These are phyloP conservation scores for Epichloe baconii DNA, from an alignment of 2,329 filamentous ascomycete species.

Conservation along the genomic window DNA sequence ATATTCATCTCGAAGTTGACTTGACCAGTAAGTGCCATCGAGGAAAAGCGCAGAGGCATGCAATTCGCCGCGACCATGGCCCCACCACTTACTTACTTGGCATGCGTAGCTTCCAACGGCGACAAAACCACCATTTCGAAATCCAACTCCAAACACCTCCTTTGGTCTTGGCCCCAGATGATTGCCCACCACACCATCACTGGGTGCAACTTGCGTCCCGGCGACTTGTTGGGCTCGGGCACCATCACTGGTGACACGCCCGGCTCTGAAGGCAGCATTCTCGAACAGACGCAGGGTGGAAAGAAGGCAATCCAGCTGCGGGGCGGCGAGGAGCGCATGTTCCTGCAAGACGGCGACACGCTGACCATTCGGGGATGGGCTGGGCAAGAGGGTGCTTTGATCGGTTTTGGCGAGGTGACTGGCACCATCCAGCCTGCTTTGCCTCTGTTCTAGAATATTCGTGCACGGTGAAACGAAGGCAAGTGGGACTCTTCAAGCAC, in stretches of 20 bases:
- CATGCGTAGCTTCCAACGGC: slow-evolving; percentile 16
- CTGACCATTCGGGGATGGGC: slow-evolving; percentile 53
- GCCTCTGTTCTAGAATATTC: slow-evolving; percentile 14
- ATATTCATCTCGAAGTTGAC: slow-evolving; percentile 26
- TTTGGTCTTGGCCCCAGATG: slow-evolving; percentile 79
- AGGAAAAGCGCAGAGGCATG: background rate
- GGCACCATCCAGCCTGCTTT: slow-evolving; percentile 39
- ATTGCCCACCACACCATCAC: slow-evolving; percentile 67
- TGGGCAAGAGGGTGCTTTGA: slow-evolving; percentile 50
- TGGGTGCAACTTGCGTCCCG: slow-evolving; percentile 60
- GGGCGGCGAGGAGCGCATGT: slow-evolving; percentile 54
- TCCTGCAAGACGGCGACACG: slow-evolving; percentile 63
- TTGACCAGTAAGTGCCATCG: slow-evolving; percentile 22
- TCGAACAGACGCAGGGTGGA: slow-evolving; percentile 61
- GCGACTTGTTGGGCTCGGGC: slow-evolving; percentile 65
- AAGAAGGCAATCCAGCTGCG: slow-evolving; percentile 49
- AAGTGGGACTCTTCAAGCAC: background rate
- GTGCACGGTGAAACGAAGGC: background rate
- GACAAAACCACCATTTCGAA: slow-evolving; percentile 20
- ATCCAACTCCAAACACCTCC: slow-evolving; percentile 32
- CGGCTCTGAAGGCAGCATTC: slow-evolving; percentile 54
- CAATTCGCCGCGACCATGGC: background rate
- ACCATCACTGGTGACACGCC: slow-evolving; percentile 55
- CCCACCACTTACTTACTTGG: no score
- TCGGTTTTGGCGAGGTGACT: slow-evolving; percentile 65